Evolutionary conservation across 768 basidiomycete species (phyloP), one percentile per base, ranked within the genome.

Genomic region (Filobasidium floriforme): DNA sequence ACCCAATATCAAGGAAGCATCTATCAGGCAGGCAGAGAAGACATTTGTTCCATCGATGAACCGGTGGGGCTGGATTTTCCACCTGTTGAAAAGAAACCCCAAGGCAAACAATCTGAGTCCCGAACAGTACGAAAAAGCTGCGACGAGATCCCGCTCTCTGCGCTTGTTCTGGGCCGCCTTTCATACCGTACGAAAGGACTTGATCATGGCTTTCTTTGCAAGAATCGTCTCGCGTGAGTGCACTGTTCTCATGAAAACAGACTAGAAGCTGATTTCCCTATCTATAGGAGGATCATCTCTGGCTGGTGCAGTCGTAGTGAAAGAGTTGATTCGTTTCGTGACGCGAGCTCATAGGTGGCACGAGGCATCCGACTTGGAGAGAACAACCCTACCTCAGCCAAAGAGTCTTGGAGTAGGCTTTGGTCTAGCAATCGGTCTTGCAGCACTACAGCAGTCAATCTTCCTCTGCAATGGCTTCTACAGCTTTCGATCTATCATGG

Each of bases 361-460:
- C 74, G 72, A 79, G 74, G 41, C 73, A 80, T 75, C 78, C 0
- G 72, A 79, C 43, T 52, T 51, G 10, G 65, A 60, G 0, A 41
- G 65, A 6, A 62, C 63, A 0, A 5, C 7, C 1, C 41, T 68
- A 9, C 41, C 29, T 32, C 29, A 77, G 59, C 85, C 85, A 1
- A 77, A 71, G 40, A 83, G 84, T 0, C 79, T 87, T 43, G 86
- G 86, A 0, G 85, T 83, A 72, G 86, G 86, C 0, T 82, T 87
- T 61, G 86, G 86, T 9, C 73, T 87, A 0, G 86, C 82, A 0
- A 79, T 85, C 60, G 85, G 80, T 3, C 73, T 87, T 29, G 86
- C 85, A 68, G 79, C 75, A 0, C 87, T 86, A 86, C 85, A 86
- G 81, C 81, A 85, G 37, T 46, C 59, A 10, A 46, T 44, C 0